Percentiles rank a stretch among this genome's conserved stretches.
These are phyloP conservation scores for Ophiostoma sp. DNA, from an alignment of 2,329 filamentous ascomycete genomes.

Conservation along the genomic window DNA sequence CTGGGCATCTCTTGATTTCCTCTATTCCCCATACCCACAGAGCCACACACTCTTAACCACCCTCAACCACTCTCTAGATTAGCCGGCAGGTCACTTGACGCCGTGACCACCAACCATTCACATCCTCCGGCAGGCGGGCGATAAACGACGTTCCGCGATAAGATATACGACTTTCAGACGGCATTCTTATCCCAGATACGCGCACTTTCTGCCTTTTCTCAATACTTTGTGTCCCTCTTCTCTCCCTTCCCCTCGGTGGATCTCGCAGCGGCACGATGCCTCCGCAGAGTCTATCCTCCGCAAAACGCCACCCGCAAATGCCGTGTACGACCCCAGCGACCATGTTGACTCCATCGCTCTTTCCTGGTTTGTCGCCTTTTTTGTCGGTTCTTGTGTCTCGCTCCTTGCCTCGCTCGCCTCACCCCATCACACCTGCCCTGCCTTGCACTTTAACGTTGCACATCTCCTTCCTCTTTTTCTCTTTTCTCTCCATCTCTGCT, in stretches of 20 bases:
- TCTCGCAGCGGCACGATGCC: slow-evolving; percentile 4
- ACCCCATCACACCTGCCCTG: not conserved
- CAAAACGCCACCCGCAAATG: not conserved
- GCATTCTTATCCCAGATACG: not conserved
- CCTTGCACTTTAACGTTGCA: not conserved
- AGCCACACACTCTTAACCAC: not conserved
- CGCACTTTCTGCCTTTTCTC: not conserved
- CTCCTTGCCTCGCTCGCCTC: not conserved
- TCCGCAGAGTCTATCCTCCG: not conserved
- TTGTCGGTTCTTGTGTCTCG: not conserved
- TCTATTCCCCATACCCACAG: not conserved
- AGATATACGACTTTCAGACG: not conserved
- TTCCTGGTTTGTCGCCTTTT: not conserved
- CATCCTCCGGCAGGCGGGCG: not conserved
- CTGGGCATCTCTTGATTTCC: not conserved
- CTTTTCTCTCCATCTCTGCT: not conserved
- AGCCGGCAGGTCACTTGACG: slow-evolving; percentile 1
- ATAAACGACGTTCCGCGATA: slow-evolving; percentile 13
- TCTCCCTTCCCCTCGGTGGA: not conserved
- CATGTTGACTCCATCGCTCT: not conserved
- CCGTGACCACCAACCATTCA: not conserved
- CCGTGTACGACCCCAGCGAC: not conserved
- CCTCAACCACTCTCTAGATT: not conserved
- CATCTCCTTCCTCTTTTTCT: slow-evolving; percentile 10
- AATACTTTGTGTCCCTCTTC: not conserved